Percentiles rank a stretch among this genome's conserved stretches.
Conservation (phyloP, 31 red algal genomes). For the Asparagopsis taxiformis region DNA sequence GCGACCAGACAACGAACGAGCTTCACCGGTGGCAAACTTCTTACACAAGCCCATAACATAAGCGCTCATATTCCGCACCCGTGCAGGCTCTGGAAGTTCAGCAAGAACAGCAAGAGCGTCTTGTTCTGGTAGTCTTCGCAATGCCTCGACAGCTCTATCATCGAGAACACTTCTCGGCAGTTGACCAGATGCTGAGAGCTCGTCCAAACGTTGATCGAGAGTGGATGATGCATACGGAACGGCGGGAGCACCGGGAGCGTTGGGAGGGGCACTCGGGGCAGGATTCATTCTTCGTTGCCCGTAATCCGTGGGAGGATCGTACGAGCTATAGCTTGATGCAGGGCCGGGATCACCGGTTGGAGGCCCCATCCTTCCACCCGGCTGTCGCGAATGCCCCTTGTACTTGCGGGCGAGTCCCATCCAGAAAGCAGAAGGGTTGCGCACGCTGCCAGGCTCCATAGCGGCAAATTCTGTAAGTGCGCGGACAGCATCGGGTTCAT, state of each 20-base stretch:
- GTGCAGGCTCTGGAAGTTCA: conserved; percentile 69
- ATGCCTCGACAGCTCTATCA: conserved; percentile 70
- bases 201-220: conserved; percentile 70
- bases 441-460: conserved; percentile 77
- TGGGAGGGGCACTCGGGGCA: too few species aligned
- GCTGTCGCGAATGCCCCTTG: conserved; percentile 56
- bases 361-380: conserved; percentile 28
- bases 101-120: conserved; percentile 66
- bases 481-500: conserved; percentile 68
- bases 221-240: conserved; percentile 9
- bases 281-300: too few species aligned
- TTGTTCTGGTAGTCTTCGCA: conserved; percentile 61
- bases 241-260: too few species aligned
- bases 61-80: conserved; percentile 82
- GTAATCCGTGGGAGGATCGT: too few species aligned
- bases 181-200: conserved; percentile 30
- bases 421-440: conserved; percentile 94
- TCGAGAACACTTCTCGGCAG: conserved; percentile 63
- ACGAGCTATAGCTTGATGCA: too few species aligned
- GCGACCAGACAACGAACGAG: conserved; percentile 39
- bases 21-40: conserved; percentile 72
- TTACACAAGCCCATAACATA: conserved; percentile 88
- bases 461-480: conserved; percentile 90
- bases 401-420: conserved; percentile 84
- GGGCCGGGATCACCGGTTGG: background rate